These are phyloP conservation scores for Penicillium herquei DNA, from an alignment of 495 filamentous ascomycete genomes.

Conservation along the genomic window DNA sequence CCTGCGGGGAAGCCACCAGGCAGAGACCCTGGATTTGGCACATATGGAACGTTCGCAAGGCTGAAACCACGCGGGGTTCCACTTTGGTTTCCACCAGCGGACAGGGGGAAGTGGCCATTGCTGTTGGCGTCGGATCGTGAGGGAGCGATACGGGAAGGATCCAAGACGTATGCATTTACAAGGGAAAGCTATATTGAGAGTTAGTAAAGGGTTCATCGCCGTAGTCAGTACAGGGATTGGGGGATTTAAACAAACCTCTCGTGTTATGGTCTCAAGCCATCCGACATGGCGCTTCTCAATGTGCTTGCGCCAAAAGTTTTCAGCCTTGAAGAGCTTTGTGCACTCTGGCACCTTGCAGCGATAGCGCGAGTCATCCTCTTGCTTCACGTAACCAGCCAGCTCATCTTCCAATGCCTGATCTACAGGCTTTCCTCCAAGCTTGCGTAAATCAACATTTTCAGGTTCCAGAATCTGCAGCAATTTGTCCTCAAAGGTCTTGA, in stretches of 20 bases:
- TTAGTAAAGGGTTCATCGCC: conserved; percentile 18
- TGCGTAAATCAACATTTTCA: conserved; percentile 76
- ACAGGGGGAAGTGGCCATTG: conserved; percentile 88
- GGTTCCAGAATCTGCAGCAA: conserved; percentile 88
- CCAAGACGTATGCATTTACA: conserved; percentile 89
- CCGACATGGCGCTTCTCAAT: conserved; percentile 93
- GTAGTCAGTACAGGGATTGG: too few relatives aligned
- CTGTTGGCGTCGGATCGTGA: conserved; percentile 94
- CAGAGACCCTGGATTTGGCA: conserved; percentile 31
- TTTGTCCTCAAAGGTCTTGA: conserved; percentile 98
- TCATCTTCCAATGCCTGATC: conserved; percentile 88
- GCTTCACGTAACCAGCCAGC: conserved; percentile 82
- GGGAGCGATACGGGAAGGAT: conserved; percentile 89
- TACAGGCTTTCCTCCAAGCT: conserved; percentile 83
- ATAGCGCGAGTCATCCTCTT: conserved; percentile 95
- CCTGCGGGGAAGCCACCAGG: conserved; percentile 31
- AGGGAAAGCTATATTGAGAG: conserved; percentile 63
- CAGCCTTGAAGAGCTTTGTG: conserved; percentile 94
- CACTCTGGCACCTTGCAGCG: conserved; percentile 95
- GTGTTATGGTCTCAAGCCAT: conserved; percentile 77
- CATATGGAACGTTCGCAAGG: conserved; percentile 63
- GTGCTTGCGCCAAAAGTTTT: conserved; percentile 96
- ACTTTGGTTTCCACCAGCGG: conserved; percentile 67
- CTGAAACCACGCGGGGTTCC: conserved; percentile 93
- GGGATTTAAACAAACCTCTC: conserved; percentile 63